Conservation (phyloP, 2,329 filamentous ascomycete species). For the Metarhizium album region DNA sequence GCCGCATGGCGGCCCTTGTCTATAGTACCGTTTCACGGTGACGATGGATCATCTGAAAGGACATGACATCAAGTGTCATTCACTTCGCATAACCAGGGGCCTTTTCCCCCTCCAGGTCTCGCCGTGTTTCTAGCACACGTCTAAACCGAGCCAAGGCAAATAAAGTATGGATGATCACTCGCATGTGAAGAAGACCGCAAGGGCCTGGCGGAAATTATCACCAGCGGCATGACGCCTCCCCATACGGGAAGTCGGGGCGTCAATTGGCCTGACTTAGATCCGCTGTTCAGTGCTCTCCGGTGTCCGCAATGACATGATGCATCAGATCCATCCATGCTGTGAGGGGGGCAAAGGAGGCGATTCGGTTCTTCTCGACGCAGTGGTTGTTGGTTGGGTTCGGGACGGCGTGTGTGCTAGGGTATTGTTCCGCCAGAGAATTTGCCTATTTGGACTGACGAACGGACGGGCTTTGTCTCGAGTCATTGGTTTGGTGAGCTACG, state of each 20-base stretch:
- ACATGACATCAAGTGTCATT: too few relatives aligned
- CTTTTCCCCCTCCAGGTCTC: too few relatives aligned
- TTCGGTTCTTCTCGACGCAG: constrained; percentile 38
- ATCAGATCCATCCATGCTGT: neutral
- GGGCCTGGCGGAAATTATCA: too few relatives aligned
- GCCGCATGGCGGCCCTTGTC: neutral
- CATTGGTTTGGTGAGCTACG: constrained; percentile 36
- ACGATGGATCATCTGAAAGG: neutral
- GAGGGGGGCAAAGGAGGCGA: constrained; percentile 4
- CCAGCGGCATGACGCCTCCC: neutral
- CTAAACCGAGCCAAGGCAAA: too few relatives aligned
- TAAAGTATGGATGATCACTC: too few relatives aligned
- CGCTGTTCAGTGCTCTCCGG: too few relatives aligned
- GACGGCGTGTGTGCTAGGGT: constrained; percentile 36
- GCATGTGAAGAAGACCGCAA: too few relatives aligned
- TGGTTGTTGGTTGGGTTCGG: constrained; percentile 56
- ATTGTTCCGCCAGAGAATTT: constrained; percentile 56
- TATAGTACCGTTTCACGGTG: neutral
- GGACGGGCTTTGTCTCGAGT: constrained; percentile 37
- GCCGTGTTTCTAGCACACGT: too few relatives aligned
- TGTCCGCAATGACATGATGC: too few relatives aligned
- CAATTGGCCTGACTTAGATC: neutral
- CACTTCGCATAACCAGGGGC: too few relatives aligned
- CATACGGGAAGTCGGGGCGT: neutral
- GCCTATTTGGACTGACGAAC: too few relatives aligned